Percentiles rank a stretch among this genome's conserved stretches.
These are phyloP conservation scores for Scedosporium aurantiacum DNA, from an alignment of 2,329 filamentous ascomycete genomes.

Conservation along the genomic window DNA sequence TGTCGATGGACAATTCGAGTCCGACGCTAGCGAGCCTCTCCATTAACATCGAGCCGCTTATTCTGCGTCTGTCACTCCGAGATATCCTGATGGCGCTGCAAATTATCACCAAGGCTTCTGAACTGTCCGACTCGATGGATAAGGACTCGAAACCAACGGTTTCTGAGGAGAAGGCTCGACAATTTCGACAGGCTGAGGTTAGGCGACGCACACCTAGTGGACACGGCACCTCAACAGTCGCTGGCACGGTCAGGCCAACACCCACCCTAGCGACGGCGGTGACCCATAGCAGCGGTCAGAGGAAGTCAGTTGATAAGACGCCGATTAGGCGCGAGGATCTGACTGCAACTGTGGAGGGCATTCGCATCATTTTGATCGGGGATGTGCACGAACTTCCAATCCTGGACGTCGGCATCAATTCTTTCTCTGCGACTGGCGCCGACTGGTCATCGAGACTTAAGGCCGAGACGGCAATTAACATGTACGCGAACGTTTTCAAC, in stretches of 20 bases:
- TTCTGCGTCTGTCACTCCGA: slow-evolving; percentile 78
- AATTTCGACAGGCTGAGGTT: slow-evolving; percentile 35
- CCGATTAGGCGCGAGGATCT: slow-evolving; percentile 56
- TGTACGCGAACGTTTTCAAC: slow-evolving; percentile 95
- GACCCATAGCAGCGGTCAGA: slow-evolving; percentile 16
- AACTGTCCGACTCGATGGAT: slow-evolving; percentile 61
- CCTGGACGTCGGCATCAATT: slow-evolving; percentile 85
- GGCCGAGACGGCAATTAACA: slow-evolving; percentile 81
- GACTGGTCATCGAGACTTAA: slow-evolving; percentile 87
- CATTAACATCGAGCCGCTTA: slow-evolving; percentile 80
- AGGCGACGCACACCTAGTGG: slow-evolving; percentile 48
- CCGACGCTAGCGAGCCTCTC: slow-evolving; percentile 64
- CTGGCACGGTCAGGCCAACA: slow-evolving; percentile 19
- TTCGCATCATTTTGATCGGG: slow-evolving; percentile 88
- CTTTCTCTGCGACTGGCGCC: slow-evolving; percentile 71
- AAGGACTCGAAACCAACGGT: slow-evolving; percentile 21
- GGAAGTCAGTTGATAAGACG: slow-evolving; percentile 7
- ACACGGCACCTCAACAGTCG: slow-evolving; percentile 41
- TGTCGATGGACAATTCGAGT: slow-evolving; percentile 67
- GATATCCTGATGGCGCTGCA: slow-evolving; percentile 92
- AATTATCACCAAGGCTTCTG: slow-evolving; percentile 81
- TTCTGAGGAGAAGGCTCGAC: slow-evolving; percentile 45
- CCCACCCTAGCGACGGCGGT: slow-evolving; percentile 11
- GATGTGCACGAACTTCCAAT: slow-evolving; percentile 93
- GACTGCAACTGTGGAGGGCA: slow-evolving; percentile 73